Conservation (phyloP, 306 rosid genomes). For the Echinosophora koreensis region DNA sequence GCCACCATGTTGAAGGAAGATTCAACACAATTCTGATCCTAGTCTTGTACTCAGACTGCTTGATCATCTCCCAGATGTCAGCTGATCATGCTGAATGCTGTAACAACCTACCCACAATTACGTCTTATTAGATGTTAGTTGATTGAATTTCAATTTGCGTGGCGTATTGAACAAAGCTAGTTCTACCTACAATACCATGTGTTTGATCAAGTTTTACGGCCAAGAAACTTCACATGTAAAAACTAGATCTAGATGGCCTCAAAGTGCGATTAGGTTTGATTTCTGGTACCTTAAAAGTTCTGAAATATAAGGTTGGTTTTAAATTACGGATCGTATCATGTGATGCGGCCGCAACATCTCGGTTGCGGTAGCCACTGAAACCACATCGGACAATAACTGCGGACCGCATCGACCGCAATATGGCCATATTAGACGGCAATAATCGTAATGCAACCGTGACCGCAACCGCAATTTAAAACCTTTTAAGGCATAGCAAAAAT, state of each 20-base stretch:
- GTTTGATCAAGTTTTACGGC: background rate
- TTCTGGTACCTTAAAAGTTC: background rate
- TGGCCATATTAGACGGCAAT: too few species aligned
- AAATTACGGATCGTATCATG: too few species aligned
- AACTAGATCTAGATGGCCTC: background rate
- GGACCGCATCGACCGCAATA: too few species aligned
- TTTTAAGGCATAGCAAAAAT: too few species aligned
- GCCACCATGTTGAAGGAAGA: background rate
- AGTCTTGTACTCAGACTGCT: background rate
- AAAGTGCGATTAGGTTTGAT: background rate
- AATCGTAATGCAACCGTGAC: too few species aligned
- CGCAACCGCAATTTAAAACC: too few species aligned
- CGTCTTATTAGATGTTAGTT: background rate
- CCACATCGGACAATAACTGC: too few species aligned
- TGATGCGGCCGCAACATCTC: too few species aligned
- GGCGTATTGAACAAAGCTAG: background rate
- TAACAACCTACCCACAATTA: background rate
- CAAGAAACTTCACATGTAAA: background rate
- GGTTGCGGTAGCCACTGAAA: too few species aligned
- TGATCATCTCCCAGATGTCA: background rate
- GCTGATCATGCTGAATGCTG: background rate
- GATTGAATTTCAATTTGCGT: background rate
- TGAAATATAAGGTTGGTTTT: conserved; percentile 1
- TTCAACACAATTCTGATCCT: background rate
- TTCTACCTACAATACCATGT: background rate